A percentile compares a stretch with the other conserved stretches of the same genome.
Evolutionary conservation across 2,329 filamentous ascomycete species (phyloP).

Genomic region (Parafenestella ontariensis): DNA sequence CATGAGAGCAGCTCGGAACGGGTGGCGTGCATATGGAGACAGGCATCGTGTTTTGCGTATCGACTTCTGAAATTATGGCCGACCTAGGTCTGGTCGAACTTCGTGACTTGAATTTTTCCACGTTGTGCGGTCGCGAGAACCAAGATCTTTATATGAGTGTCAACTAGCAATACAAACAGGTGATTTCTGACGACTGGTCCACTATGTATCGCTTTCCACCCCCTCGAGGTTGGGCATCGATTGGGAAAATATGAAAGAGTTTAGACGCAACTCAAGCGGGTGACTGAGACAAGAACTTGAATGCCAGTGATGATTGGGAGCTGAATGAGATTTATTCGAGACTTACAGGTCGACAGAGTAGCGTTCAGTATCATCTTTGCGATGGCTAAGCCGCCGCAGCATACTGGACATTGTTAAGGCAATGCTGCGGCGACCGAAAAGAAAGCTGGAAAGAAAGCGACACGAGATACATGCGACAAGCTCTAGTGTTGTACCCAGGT

Average conservation of each 20-base stretch:
- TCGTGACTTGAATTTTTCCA: slow-evolving; percentile 1
- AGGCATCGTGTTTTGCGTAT: slow-evolving; percentile 2
- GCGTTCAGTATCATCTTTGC: slow-evolving; percentile 4
- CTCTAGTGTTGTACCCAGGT: not conserved
- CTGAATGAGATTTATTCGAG: not conserved
- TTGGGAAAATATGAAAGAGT: not conserved
- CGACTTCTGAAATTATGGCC: slow-evolving; percentile 1
- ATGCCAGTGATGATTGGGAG: not conserved
- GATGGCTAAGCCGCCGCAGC: slow-evolving; percentile 9
- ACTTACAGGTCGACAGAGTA: slow-evolving; percentile 9
- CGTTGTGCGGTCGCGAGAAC: slow-evolving; percentile 10
- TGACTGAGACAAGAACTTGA: not conserved
- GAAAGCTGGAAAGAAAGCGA: not conserved
- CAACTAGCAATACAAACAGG: not conserved
- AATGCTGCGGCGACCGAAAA: not conserved
- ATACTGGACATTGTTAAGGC: not conserved
- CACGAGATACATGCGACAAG: not conserved
- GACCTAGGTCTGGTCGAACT: slow-evolving; percentile 9
- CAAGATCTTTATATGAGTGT: slow-evolving; percentile 10
- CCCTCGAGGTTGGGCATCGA: no score
- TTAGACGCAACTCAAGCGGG: not conserved
- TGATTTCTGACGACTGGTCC: not conserved
- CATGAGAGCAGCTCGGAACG: not conserved
- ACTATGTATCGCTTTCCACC: no score
- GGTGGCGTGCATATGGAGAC: not conserved